A percentile compares a stretch with the other conserved stretches of the same genome.
These are phyloP conservation scores for Poronia punctata DNA, from an alignment of 495 filamentous ascomycete genomes.

Conservation along the genomic window DNA sequence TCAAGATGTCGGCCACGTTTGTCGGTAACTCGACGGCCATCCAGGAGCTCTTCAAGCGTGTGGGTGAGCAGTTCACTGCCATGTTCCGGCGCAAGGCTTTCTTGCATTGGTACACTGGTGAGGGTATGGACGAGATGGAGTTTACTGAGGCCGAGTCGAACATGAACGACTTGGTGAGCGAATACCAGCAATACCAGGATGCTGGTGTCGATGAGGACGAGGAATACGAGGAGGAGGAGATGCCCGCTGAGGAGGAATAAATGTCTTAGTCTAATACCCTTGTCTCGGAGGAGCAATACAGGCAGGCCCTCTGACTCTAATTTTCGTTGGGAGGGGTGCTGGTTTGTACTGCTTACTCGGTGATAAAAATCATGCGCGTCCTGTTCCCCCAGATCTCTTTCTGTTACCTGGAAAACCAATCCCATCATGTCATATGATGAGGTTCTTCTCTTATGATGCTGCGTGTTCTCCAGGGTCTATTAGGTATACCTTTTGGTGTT, in stretches of 20 bases:
- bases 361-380: slow-evolving; percentile 14
- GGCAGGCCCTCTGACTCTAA: neutral
- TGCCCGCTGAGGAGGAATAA: slow-evolving; percentile 25
- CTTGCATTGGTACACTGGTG: slow-evolving; percentile 99
- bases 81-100: slow-evolving; percentile 99
- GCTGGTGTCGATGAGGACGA: slow-evolving; percentile 73
- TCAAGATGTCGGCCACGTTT: slow-evolving; percentile 99
- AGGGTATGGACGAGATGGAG: slow-evolving; percentile 99
- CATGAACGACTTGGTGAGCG: slow-evolving; percentile 99
- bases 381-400: slow-evolving; percentile 24
- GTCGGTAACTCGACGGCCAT: slow-evolving; percentile 99
- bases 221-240: slow-evolving; percentile 59
- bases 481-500: slow-evolving; percentile 29
- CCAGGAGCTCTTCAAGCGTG: slow-evolving; percentile 99
- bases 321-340: neutral
- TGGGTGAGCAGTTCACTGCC: slow-evolving; percentile 98
- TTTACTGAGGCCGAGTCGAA: slow-evolving; percentile 99
- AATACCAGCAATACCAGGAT: slow-evolving; percentile 99
- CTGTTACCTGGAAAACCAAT: slow-evolving; percentile 20
- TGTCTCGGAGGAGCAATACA: slow-evolving; percentile 12
- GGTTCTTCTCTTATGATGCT: slow-evolving; percentile 15
- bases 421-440: slow-evolving; percentile 24
- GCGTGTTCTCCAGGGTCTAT: slow-evolving; percentile 19
- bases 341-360: slow-evolving; percentile 9
- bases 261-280: slow-evolving; percentile 15